Conservation (phyloP, 2,329 filamentous ascomycete species). For the Huntiella bhutanensis region DNA sequence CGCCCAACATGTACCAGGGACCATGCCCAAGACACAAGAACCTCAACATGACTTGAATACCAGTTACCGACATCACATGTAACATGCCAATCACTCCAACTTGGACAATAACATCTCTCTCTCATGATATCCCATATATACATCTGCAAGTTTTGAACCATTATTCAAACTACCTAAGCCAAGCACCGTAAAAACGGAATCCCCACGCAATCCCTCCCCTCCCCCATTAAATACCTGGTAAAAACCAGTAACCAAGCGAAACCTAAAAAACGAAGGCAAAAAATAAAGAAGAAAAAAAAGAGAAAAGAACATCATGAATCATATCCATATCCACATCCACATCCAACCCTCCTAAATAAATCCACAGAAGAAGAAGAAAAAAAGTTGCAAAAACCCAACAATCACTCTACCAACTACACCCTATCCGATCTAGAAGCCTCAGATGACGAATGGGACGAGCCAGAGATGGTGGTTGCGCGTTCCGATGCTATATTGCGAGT, state of each 20-base stretch:
- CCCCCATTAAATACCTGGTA: not conserved
- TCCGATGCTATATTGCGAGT: not conserved
- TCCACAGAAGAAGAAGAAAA: not conserved
- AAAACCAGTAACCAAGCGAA: slow-evolving; percentile 1
- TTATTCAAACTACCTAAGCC: not conserved
- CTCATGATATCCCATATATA: not conserved
- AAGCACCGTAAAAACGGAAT: not conserved
- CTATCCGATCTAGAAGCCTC: not conserved
- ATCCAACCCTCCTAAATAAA: not conserved
- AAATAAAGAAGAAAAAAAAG: not conserved
- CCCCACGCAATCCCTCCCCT: not conserved
- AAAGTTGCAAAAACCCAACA: no score
- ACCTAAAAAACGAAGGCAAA: not conserved
- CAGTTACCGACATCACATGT: not conserved
- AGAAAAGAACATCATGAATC: not conserved
- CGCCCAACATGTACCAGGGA: no score
- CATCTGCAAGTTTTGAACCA: not conserved
- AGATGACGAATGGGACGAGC: not conserved
- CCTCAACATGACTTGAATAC: not conserved
- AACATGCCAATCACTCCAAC: not conserved
- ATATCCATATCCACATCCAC: not conserved
- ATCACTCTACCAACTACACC: not conserved
- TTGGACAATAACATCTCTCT: not conserved
- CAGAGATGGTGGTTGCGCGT: not conserved
- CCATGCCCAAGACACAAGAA: no score